These are phyloP conservation scores for Stellera chamaejasme DNA, from an alignment of 345 rosid genomes.

Conservation along the genomic window DNA sequence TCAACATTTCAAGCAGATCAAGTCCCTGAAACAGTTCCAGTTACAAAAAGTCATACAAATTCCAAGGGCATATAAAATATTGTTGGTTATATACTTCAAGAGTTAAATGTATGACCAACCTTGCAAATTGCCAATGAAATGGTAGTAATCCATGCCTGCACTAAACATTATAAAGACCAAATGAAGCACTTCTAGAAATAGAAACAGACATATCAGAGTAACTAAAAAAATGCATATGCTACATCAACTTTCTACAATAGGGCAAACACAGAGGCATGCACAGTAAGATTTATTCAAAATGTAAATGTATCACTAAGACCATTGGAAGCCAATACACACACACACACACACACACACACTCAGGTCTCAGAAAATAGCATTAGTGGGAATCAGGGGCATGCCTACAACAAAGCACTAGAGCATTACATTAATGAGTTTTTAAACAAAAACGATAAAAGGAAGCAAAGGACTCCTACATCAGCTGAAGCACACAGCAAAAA, in stretches of 20 bases:
- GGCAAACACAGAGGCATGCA: background rate
- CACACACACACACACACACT: no score
- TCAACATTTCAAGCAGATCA: slow-evolving; percentile 83
- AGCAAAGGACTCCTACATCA: no score
- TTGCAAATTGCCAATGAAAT: slow-evolving; percentile 66
- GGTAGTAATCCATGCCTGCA: slow-evolving; percentile 92
- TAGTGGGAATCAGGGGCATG: no score
- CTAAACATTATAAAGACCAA: background rate
- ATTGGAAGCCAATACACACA: no score
- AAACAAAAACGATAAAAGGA: no score
- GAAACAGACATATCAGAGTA: background rate
- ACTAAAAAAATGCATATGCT: no score
- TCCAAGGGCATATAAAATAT: background rate
- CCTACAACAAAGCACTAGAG: no score
- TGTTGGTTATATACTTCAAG: background rate
- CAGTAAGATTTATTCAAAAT: background rate
- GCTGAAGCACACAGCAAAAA: no score
- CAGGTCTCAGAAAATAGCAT: no score
- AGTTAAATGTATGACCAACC: slow-evolving; percentile 37
- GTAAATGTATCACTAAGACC: no score
- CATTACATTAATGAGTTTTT: no score
- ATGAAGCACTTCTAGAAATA: background rate
- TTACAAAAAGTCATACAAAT: background rate
- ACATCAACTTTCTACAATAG: no score
- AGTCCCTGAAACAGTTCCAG: slow-evolving; percentile 43